Base-by-base conservation (phyloP, 257 asterid genomes). In the Gentiana macrophylla region DNA sequence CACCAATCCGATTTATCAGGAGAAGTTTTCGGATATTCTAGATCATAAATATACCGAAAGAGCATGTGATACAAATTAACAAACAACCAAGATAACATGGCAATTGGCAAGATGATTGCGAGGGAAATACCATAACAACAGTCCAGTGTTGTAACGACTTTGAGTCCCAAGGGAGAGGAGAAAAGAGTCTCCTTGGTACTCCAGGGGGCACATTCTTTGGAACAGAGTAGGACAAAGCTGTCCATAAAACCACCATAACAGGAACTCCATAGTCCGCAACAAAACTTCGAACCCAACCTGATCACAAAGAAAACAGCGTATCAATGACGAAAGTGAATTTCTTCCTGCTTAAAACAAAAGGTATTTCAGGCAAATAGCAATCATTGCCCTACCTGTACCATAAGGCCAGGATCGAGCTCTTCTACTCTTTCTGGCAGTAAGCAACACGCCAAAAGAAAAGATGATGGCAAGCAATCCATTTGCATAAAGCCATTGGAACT, bases 241-340 rank as follows among this genome's bases (percentile, higher is more conserved):
- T 78, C 97, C 98, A 85, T 11, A 85, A 53, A 24, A 88, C 76
- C 41, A 92, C 86, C 85, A 86, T 84, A 35, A 88, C 66, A 8
- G 95, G 91, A 72, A 92, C 97, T 12, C 97, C 99, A 54, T 92
- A 88, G 76, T 92, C 99, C 1, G 99, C 95, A 51, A 79, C 77
- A 50, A 92, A 67, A 73, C 95, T 72, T 65, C 99, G 74, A 55
- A 83, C 52, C 82, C 77, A 75, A 48, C 87, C 97, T 84, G 79
- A 65, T 56, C 57, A 36, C 47, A 10, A 5, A 41, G 46, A 41
- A 41, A 7, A 10, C 1, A 10, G 9, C 5, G 46, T 10, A 41
- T 7, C 4, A 45, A 24, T 9, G 11, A 41, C 36, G 9, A 3
- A 3, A 6, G 6, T 41, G 5, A 32, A 55, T 36, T 38, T 3